Evolutionary conservation across 441 rosid species (phyloP), one percentile per base, ranked within the genome.

Genomic region (Adansonia gregorii): DNA sequence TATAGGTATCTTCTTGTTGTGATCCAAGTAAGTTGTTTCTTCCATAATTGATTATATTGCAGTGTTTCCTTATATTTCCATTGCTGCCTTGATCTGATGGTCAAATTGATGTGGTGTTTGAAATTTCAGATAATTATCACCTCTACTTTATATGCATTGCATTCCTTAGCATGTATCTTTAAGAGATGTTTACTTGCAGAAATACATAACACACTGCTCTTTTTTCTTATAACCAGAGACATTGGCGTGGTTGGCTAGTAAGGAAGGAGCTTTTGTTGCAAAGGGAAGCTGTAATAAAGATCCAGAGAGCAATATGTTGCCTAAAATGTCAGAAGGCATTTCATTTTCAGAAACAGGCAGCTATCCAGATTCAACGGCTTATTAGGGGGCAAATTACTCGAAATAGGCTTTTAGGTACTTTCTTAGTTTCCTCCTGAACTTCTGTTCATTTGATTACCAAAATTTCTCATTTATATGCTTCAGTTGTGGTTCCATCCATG

Each of bases 391-490:
- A 88, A 49, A 83, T 80, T 74, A 67, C 78, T 82, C 84, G 88
- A 84, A 88, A 86, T 17, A 90, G 87, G 86, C 87, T 93, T 52
- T 73, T 85, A 88, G 98, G 98, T 93, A 81, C 71, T 58, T 10
- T 10, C 54, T 24, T 76, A 20, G 79, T 14, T 77, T 67, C 78
- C 78, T 79, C 39, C 31, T 73, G 51, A 49, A 14, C 15, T 55
- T 72, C 68, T 20, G 8, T 39, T 17, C 52, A 65, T 74, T 73
- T 39, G 35, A 73, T 54, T 39, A 15, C 8, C 4, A 68, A n/a
- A 56, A 9, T 15, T 11, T 65, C 12, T 55, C 41, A 65, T 65
- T 22, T 35, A 59, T 15, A 59, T 67, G 67, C n/a, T 24, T 52
- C 22, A 61, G 56, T 67, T 46, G 66, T 12, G 5, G 20, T 71